These are phyloP conservation scores for Fusarium ambrosium DNA, from an alignment of 2,329 filamentous ascomycete genomes.

Conservation along the genomic window DNA sequence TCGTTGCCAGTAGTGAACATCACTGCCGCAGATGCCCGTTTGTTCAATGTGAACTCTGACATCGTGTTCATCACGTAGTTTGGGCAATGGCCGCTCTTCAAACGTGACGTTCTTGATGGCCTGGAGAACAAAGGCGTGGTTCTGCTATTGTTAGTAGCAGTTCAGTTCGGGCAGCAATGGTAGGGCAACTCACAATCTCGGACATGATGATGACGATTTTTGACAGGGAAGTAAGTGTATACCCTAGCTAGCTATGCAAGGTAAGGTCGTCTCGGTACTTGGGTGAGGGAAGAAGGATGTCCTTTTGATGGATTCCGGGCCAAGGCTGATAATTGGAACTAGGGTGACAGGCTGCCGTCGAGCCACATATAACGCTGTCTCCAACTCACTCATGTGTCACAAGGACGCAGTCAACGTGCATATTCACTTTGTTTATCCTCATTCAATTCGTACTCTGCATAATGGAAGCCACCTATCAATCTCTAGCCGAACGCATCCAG, in stretches of 20 bases:
- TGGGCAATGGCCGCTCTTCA: constrained; percentile 58
- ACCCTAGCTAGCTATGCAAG: not conserved
- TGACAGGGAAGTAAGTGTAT: not conserved
- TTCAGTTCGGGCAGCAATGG: not conserved
- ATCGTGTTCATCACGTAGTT: constrained; percentile 56
- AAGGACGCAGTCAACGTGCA: not conserved
- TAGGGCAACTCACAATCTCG: constrained; percentile 22
- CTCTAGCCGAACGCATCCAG: constrained; percentile 38
- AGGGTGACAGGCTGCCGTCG: constrained; percentile 28
- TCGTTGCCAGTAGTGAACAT: constrained; percentile 62
- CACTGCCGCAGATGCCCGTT: constrained; percentile 63
- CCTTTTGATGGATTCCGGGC: not conserved
- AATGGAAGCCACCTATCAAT: constrained; percentile 47
- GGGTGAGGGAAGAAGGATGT: not conserved
- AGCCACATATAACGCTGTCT: not conserved
- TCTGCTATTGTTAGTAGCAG: constrained; percentile 45
- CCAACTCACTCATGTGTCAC: not conserved
- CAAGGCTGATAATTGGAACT: not conserved
- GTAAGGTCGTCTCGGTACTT: not conserved
- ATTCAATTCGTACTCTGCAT: not conserved
- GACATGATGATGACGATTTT: constrained; percentile 21
- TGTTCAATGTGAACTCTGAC: constrained; percentile 60
- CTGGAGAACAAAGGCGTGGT: constrained; percentile 62
- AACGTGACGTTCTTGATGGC: constrained; percentile 60
- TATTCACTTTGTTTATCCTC: not conserved